phyloP scores from a whole-genome alignment of 176 grass and related monocot species.

The Carex pumila region DNA sequence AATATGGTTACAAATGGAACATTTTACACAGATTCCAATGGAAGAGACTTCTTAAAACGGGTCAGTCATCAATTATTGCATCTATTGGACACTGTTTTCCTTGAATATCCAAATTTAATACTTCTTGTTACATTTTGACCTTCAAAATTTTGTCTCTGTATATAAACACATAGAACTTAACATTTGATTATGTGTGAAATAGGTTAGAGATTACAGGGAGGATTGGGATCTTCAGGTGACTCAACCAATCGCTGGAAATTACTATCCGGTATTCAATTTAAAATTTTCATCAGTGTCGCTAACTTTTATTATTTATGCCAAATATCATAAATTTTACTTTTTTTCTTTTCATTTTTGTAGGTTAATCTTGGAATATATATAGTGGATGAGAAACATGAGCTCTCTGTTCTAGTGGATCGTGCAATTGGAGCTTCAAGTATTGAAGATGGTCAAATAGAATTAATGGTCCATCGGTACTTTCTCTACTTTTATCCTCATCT shows the following conservation, averaged over 20 bases:
- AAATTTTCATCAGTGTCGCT: not conserved
- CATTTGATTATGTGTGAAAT: conserved; percentile 25
- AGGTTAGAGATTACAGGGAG: conserved; percentile 74
- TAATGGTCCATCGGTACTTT: conserved; percentile 86
- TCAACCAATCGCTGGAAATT: conserved; percentile 88
- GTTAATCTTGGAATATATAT: conserved; percentile 75
- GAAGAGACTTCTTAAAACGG: conserved; percentile 88
- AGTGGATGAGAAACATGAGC: conserved; percentile 68
- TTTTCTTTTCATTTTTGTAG: conserved; percentile 22
- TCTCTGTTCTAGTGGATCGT: conserved; percentile 81
- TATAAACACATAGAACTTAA: not conserved
- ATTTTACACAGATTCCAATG: conserved; percentile 95
- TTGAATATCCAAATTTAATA: not conserved
- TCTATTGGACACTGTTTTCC: not conserved
- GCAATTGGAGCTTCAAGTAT: conserved; percentile 90
- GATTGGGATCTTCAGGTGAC: conserved; percentile 87
- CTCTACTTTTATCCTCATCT: not conserved
- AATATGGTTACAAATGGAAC: conserved; percentile 67
- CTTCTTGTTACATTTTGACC: not conserved
- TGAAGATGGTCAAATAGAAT: conserved; percentile 77
- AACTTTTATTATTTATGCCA: not conserved
- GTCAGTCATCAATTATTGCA: conserved; percentile 25
- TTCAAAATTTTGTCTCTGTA: not conserved
- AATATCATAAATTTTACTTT: conserved; percentile 6
- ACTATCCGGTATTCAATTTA: conserved; percentile 60